Evolutionary conservation across 371 early-diverging fungal genomes (phyloP), one percentile per base, ranked within the genome.

Genomic region (Entomophthora muscae): DNA sequence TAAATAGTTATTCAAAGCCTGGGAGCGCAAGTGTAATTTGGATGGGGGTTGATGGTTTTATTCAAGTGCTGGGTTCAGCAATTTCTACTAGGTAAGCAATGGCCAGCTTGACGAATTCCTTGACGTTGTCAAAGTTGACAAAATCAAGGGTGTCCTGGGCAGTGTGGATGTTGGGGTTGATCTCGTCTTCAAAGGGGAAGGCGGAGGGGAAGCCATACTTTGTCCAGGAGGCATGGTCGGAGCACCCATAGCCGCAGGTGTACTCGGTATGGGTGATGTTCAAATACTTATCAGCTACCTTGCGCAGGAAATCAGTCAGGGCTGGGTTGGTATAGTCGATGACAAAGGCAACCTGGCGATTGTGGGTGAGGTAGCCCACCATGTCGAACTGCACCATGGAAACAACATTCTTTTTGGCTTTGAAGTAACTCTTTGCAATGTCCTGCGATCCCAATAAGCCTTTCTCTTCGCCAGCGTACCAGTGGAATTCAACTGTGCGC

Each of bases 221-320:
- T 65, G 78, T 81, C 92, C 92, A 95, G n/a, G 90, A 84, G n/a
- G 92, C 90, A 67, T 95, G 93, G 73, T 95, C 93, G 64, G 83
- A 76, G 75, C 76, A 76, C 52, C 66, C 84, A 73, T 85, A 87
- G 33, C 91, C 89, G 69, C 89, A 89, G 66, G 78, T 32, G 24
- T 30, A 30, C 23, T 59, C 60, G 23, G 60, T 32, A 21, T 42
- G 21, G 21, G 51, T 71, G n/a, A n/a, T n/a, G n/a, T n/a, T n/a
- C n/a, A n/a, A n/a, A n/a, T 57, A 33, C 1, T 32, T 17, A 7
- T n/a, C 61, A 27, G 24, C 57, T 42, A 79, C 61, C 56, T 66
- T 65, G 63, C 76, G 73, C 56, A 91, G 68, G 68, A 89, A 81
- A 2, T 74, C 71, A 21, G 84, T 85, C 66, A 89, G 68, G 64